Base-by-base conservation (phyloP, 805 yeast genomes). In the Starmerella vitae region DNA sequence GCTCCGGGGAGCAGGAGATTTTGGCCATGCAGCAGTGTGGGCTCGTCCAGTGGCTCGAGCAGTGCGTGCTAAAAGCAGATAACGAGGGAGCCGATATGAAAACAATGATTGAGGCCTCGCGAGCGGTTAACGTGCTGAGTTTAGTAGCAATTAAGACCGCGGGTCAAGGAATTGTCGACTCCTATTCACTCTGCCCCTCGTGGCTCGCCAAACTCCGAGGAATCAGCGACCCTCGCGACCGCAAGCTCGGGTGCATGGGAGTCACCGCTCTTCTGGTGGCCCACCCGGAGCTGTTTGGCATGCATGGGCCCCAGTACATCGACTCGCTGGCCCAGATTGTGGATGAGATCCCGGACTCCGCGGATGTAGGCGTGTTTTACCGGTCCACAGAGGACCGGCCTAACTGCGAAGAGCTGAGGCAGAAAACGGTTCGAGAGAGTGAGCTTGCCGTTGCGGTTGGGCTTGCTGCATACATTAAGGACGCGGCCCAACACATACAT, bases 281-380 rank as follows among this genome's bases (percentile, higher is more conserved):
- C 9, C 15, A 30, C 19, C 50, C 52, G 2, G 34, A 33, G n/a
- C 33, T 44, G 14, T 34, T 44, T 26, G n/a, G 14, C 18, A 21
- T 25, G 17, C 18, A 17, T 18, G 27, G 38, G 21, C 31, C 20
- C 2, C 53, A 55, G 3, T 49, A 63, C 9, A 56, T 71, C 4
- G 57, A 64, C 3, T 46, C 67, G 5, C 68, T 74, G 72, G 59
- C 66, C 3, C 62, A 68, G 36, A 66, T 78, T 43, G 54, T 82
- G 35, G 95, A 86, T 50, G 94, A 84, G 53, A 66, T 79, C 12
- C 71, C 75, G 41, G 96, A 86, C 53, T 55, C 51, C 3, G 54
- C 57, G 24, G 84, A 83, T 3, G 80, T 76, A 31, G 48, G 50
- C 4, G 46, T 43, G 6, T 46, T 45, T 7, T 54, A 54, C 38